Evolutionary conservation across 441 rosid species (phyloP).

Genomic region (Cnidoscolus chayamansa): DNA sequence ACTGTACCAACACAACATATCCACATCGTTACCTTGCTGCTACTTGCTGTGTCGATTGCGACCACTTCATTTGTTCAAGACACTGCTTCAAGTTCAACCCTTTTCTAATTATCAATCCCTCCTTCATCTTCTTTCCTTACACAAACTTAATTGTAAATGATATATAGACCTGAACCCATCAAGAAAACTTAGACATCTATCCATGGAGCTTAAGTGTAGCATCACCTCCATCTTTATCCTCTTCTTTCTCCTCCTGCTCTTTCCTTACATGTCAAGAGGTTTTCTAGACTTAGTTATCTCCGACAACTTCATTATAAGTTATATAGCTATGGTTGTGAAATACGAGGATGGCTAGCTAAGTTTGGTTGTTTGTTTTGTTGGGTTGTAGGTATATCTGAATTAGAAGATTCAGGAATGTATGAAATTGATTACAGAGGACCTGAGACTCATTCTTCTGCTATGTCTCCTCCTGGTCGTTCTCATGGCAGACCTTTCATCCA

Average conservation of each 20-base stretch:
- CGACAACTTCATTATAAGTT: background rate
- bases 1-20: slow-evolving; percentile 35
- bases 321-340: background rate
- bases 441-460: slow-evolving; percentile 43
- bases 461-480: slow-evolving; percentile 41
- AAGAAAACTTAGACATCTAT: background rate
- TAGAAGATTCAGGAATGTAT: slow-evolving; percentile 28
- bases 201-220: slow-evolving; percentile 34
- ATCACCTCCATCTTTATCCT: slow-evolving; percentile 23
- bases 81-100: background rate
- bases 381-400: slow-evolving; percentile 12
- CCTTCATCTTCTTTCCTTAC: background rate
- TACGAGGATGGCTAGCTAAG: background rate
- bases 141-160: background rate
- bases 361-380: background rate
- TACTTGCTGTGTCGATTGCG: slow-evolving; percentile 33
- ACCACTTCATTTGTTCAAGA: slow-evolving; percentile 18
- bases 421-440: slow-evolving; percentile 58
- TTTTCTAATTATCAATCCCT: background rate
- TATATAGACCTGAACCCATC: background rate
- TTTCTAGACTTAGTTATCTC: background rate
- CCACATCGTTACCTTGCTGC: slow-evolving; percentile 22
- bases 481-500: slow-evolving; percentile 30
- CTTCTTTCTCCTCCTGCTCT: slow-evolving; percentile 28
- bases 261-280: slow-evolving; percentile 34